Base-by-base conservation (phyloP, 257 asterid species). In the Gardenia jasminoides region DNA sequence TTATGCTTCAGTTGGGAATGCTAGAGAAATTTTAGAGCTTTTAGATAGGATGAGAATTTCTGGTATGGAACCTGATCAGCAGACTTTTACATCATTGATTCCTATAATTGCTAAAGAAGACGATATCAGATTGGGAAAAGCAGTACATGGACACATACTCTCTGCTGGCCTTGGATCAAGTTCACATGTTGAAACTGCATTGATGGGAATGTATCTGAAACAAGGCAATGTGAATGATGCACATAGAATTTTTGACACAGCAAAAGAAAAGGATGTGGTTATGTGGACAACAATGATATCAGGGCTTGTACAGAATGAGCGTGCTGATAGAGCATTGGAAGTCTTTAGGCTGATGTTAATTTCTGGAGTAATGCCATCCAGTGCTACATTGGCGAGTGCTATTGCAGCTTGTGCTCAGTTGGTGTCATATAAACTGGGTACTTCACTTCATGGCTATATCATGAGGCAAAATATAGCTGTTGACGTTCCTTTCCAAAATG, bases 331-430 rank as follows among this genome's bases (percentile, higher is more conserved):
- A 81, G 97, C 91, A 56, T 76, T 94, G 84, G 80, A 50, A 78
- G 80, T 92, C 56, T 90, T 94, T 70, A 80, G 73, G 66, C 64
- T 85, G 80, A 91, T 94, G 97, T 68, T 92, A 85, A 71, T 22
- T 78, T 86, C 91, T 2, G 77, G 88, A 58, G 81, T 81, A 74
- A 64, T 56, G 54, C 97, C 94, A 15, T 88, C 94, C 78, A 75
- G 89, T 33, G 82, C 90, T 41, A 90, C 96, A 76, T 78, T 94
- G 82, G 95, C 98, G 61, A 85, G 92, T 76, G 89, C 70, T 44
- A 91, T 94, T 87, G 88, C 98, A 70, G 94, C 96, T 87, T 93
- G 96, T 84, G 96, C 92, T 0, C 92, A 94, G 39, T 74, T 91
- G 79, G 92, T 91, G 75, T 86, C 89, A 47, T 65, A 80, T 33